phyloP scores from a whole-genome alignment of 257 asterid species.

The Solanum paucissectum region DNA sequence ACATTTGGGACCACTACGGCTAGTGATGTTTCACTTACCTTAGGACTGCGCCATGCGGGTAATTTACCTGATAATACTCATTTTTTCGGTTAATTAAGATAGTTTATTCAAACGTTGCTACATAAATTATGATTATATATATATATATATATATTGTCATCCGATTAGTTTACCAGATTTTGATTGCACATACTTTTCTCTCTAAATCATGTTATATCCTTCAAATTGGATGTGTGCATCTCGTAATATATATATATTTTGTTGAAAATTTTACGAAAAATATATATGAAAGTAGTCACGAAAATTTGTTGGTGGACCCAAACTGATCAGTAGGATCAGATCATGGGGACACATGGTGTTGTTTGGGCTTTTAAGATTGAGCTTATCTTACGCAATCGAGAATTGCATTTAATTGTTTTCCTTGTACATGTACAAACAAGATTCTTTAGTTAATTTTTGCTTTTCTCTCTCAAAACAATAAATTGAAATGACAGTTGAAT shows the following conservation, averaged over 20 bases:
- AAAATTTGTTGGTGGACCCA: not conserved
- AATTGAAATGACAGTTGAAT: not conserved
- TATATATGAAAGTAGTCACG: not conserved
- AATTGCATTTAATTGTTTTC: not conserved
- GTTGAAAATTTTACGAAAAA: not conserved
- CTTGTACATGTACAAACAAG: not conserved
- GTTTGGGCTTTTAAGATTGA: not conserved
- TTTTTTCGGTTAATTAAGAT: conserved; percentile 46
- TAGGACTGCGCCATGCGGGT: conserved; percentile 91
- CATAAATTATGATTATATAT: not conserved
- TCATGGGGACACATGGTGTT: not conserved
- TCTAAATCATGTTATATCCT: not conserved
- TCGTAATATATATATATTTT: not conserved
- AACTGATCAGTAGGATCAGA: not conserved
- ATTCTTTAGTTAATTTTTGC: not conserved
- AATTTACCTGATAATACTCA: conserved; percentile 58
- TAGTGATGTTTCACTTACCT: conserved; percentile 85
- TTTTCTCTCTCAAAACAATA: not conserved
- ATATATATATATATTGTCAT: not conserved
- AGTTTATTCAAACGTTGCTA: conserved; percentile 10
- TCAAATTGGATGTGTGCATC: not conserved
- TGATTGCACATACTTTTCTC: not conserved
- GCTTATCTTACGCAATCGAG: not conserved
- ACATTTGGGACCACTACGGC: conserved; percentile 48
- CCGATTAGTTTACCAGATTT: not conserved